Evolutionary conservation across 1,284 basidiomycete genomes (phyloP).

Genomic region (Moesziomyces parantarcticus): DNA sequence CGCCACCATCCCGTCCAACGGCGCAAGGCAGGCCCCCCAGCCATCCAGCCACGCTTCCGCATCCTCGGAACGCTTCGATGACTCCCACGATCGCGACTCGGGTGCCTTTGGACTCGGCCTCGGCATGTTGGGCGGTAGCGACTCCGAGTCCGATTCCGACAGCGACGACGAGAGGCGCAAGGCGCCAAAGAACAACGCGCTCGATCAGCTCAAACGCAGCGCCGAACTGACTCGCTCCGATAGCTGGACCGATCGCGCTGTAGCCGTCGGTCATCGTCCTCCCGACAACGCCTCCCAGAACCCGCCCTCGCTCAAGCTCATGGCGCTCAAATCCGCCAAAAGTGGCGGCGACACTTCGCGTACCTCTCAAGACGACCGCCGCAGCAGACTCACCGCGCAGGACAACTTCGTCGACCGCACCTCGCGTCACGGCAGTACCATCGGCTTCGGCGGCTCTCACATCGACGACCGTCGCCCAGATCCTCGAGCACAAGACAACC

Average conservation of each 20-base stretch:
- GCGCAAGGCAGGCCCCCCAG: not conserved
- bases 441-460: constrained; percentile 38
- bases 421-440: constrained; percentile 53
- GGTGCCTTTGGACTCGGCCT: constrained; percentile 53
- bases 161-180: constrained; percentile 42
- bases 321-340: constrained; percentile 57
- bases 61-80: constrained; percentile 9
- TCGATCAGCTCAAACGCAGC: constrained; percentile 2
- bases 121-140: constrained; percentile 46
- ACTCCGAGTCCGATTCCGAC: constrained; percentile 50
- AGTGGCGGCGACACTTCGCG: constrained; percentile 15
- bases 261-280: constrained; percentile 58
- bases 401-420: constrained; percentile 42
- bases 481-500: constrained; percentile 1
- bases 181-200: constrained; percentile 3
- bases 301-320: constrained; percentile 59
- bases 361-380: constrained; percentile 21
- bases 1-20: constrained; percentile 9
- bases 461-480: not conserved
- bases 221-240: constrained; percentile 18
- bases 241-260: constrained; percentile 57
- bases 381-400: constrained; percentile 31
- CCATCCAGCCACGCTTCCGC: constrained; percentile 11
- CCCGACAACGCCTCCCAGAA: constrained; percentile 63
- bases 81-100: constrained; percentile 36